These are phyloP conservation scores for Saccharomycopsis synnaedendra DNA, from an alignment of 805 yeast genomes.

Conservation along the genomic window DNA sequence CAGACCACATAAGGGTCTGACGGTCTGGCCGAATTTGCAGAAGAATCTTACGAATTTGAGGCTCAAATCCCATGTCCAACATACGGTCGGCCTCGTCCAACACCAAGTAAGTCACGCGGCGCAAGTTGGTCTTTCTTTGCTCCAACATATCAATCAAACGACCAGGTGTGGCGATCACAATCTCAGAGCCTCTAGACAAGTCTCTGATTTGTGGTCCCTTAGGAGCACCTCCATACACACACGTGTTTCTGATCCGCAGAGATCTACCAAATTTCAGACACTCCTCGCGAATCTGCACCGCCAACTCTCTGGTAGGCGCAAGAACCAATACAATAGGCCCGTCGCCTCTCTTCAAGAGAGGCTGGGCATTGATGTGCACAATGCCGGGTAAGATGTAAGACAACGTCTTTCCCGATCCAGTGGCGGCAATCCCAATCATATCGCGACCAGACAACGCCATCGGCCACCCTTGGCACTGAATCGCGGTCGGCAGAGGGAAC, in stretches of 20 bases:
- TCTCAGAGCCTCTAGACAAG: slow-evolving; percentile 89
- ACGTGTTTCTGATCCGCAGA: slow-evolving; percentile 90
- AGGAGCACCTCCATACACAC: slow-evolving; percentile 99
- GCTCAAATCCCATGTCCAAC: slow-evolving; percentile 99
- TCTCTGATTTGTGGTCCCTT: slow-evolving; percentile 97
- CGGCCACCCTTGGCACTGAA: slow-evolving; percentile 99
- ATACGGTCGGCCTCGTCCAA: slow-evolving; percentile 99
- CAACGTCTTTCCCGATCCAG: slow-evolving; percentile 98
- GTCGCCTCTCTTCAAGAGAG: slow-evolving; percentile 84
- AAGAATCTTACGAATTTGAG: slow-evolving; percentile 96
- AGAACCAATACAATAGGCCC: slow-evolving; percentile 93
- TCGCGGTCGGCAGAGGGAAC: slow-evolving; percentile 88
- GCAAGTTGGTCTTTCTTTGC: slow-evolving; percentile 85
- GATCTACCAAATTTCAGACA: slow-evolving; percentile 89
- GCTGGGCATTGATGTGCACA: slow-evolving; percentile 97
- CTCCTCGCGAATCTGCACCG: slow-evolving; percentile 93
- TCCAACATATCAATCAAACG: slow-evolving; percentile 97
- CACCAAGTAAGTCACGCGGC: slow-evolving; percentile 93
- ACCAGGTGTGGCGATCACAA: slow-evolving; percentile 97
- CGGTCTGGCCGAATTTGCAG: slow-evolving; percentile 98
- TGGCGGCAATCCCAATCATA: slow-evolving; percentile 97
- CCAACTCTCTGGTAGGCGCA: slow-evolving; percentile 98
- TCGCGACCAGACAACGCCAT: slow-evolving; percentile 99
- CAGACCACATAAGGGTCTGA: slow-evolving; percentile 99
- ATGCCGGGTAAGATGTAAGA: slow-evolving; percentile 95